phyloP scores from a whole-genome alignment of 1,284 basidiomycete genomes.

The Ganoderma boninense region DNA sequence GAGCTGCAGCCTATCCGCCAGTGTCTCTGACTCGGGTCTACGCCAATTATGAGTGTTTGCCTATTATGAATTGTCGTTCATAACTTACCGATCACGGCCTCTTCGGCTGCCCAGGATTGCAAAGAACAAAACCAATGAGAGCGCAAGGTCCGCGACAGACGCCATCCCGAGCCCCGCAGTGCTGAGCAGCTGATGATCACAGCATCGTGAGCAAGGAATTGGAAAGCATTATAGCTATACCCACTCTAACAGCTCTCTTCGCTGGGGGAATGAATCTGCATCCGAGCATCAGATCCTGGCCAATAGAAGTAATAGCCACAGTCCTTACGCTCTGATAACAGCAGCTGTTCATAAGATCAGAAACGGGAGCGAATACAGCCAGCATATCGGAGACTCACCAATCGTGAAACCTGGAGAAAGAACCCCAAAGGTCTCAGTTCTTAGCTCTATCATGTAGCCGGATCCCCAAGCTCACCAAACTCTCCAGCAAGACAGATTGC shows the following conservation, averaged over 20 bases:
- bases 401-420: constrained; percentile 3
- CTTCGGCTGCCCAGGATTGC: constrained; percentile 4
- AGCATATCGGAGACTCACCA: not conserved
- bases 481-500: constrained; percentile 4
- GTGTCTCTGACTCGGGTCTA: not conserved
- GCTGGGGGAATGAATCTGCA: not conserved
- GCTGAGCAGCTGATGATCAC: not conserved
- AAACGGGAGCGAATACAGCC: not conserved
- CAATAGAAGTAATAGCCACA: no score
- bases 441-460: no score
- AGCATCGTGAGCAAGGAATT: not conserved
- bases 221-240: not conserved
- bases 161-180: not conserved
- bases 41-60: no score
- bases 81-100: not conserved
- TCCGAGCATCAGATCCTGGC: not conserved
- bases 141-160: not conserved
- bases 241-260: not conserved
- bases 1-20: not conserved
- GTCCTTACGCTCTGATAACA: constrained; percentile 5
- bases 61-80: not conserved
- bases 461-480: constrained; percentile 1
- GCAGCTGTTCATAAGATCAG: not conserved
- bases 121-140: not conserved
- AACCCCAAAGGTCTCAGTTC: not conserved